Conservation (phyloP, 2,329 filamentous ascomycete genomes). For the Epichloe scottii region DNA sequence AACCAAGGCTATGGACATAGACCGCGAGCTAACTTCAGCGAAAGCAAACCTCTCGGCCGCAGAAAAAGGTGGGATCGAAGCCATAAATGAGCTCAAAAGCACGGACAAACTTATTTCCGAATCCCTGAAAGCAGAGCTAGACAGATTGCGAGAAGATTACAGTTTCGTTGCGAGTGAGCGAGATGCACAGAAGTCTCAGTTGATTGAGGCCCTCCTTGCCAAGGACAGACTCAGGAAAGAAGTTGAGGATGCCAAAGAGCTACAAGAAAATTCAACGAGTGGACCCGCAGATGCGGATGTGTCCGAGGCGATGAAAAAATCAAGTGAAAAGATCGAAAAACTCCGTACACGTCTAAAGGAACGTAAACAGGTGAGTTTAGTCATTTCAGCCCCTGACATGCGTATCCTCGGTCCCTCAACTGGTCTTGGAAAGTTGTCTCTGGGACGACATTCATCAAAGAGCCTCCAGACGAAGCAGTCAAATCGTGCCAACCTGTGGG, state of each 20-base stretch:
- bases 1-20: slow-evolving; percentile 36
- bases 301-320: slow-evolving; percentile 27
- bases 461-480: not conserved
- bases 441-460: not conserved
- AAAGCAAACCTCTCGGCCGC: slow-evolving; percentile 42
- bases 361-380: slow-evolving; percentile 43
- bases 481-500: not conserved
- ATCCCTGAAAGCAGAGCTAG: slow-evolving; percentile 46
- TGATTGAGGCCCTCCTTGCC: slow-evolving; percentile 45
- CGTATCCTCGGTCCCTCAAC: not conserved
- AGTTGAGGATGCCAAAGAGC: slow-evolving; percentile 32
- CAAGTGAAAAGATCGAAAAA: slow-evolving; percentile 44
- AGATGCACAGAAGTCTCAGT: slow-evolving; percentile 45
- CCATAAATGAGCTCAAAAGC: slow-evolving; percentile 44
- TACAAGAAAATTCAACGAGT: slow-evolving; percentile 24
- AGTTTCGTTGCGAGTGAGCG: slow-evolving; percentile 36
- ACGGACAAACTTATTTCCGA: slow-evolving; percentile 46
- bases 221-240: slow-evolving; percentile 48
- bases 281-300: slow-evolving; percentile 22
- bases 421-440: not conserved
- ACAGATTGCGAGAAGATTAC: slow-evolving; percentile 39
- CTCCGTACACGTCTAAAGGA: slow-evolving; percentile 41
- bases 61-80: slow-evolving; percentile 39
- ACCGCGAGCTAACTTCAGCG: slow-evolving; percentile 41
- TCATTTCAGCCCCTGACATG: not conserved